Conservation (phyloP, 2,329 filamentous ascomycete species). For the Aureobasidium sp. region DNA sequence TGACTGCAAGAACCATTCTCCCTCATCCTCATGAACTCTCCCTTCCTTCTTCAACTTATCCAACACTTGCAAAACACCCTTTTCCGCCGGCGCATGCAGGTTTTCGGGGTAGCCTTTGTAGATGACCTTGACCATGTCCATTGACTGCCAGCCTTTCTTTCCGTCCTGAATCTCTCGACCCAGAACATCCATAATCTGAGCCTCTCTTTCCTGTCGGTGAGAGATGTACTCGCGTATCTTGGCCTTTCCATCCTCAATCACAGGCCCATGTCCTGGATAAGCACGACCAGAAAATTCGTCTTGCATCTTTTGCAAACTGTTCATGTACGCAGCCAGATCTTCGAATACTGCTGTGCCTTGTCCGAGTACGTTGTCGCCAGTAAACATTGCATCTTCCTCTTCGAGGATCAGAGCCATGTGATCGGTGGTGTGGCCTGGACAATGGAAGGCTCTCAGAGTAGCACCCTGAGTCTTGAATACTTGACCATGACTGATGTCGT, state of each 20-base stretch:
- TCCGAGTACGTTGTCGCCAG: slow-evolving; percentile 80
- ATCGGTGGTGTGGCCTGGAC: slow-evolving; percentile 72
- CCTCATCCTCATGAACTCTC: slow-evolving; percentile 29
- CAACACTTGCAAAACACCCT: slow-evolving; percentile 71
- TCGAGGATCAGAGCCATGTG: slow-evolving; percentile 72
- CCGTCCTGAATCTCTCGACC: slow-evolving; percentile 23
- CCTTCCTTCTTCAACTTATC: slow-evolving; percentile 71
- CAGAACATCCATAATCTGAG: slow-evolving; percentile 65
- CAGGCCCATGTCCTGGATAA: slow-evolving; percentile 82
- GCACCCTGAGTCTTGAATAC: slow-evolving; percentile 53
- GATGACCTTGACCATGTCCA: slow-evolving; percentile 82
- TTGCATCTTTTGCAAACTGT: slow-evolving; percentile 63
- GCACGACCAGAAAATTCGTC: slow-evolving; percentile 57
- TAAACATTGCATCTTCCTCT: slow-evolving; percentile 78
- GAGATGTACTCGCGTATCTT: slow-evolving; percentile 77
- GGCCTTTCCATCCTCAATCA: slow-evolving; percentile 63
- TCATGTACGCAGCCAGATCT: slow-evolving; percentile 62
- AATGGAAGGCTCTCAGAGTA: slow-evolving; percentile 60
- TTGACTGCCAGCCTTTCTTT: slow-evolving; percentile 52
- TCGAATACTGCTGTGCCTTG: slow-evolving; percentile 84
- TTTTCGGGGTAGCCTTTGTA: slow-evolving; percentile 72
- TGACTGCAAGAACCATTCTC: slow-evolving; percentile 7
- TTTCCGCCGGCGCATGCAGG: slow-evolving; percentile 68
- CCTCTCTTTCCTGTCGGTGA: slow-evolving; percentile 73
- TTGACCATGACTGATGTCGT: slow-evolving; percentile 54